Evolutionary conservation across 2,329 filamentous ascomycete genomes (phyloP).

Genomic region (Lecanicillium sp.): DNA sequence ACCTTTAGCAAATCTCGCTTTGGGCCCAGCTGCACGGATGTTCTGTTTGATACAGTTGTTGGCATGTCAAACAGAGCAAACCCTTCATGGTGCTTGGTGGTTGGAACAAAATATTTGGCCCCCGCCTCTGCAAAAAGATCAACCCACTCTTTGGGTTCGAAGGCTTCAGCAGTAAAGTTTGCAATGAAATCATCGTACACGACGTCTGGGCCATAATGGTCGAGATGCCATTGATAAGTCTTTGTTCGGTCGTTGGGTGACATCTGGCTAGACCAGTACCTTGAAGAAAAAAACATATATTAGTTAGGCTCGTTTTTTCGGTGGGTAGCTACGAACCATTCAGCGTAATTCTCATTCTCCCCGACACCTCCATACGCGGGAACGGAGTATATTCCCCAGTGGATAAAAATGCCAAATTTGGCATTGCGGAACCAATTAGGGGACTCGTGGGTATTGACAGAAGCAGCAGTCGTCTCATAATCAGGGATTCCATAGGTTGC

Average conservation of each 20-base stretch:
- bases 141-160: constrained; percentile 43
- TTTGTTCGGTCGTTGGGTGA: constrained; percentile 21
- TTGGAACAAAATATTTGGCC: constrained; percentile 39
- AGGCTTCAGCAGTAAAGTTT: constrained; percentile 41
- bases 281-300: neutral
- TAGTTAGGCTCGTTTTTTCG: neutral
- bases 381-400: constrained; percentile 49
- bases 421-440: constrained; percentile 45
- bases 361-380: constrained; percentile 42
- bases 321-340: constrained; percentile 32
- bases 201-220: constrained; percentile 39
- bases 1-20: constrained; percentile 10
- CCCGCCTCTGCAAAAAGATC: constrained; percentile 43
- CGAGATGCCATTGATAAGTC: constrained; percentile 37
- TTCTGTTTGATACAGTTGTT: constrained; percentile 26
- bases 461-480: constrained; percentile 4
- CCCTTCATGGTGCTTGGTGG: constrained; percentile 39
- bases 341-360: constrained; percentile 29
- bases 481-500: constrained; percentile 1
- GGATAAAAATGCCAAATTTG: constrained; percentile 53
- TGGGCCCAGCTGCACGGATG: constrained; percentile 31
- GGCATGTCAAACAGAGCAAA: constrained; percentile 31
- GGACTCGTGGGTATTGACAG: constrained; percentile 23
- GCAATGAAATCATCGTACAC: constrained; percentile 47
- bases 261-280: constrained; percentile 24